Evolutionary conservation across 2,329 filamentous ascomycete species (phyloP).

Genomic region (Tolypocladium cylindrosporum): DNA sequence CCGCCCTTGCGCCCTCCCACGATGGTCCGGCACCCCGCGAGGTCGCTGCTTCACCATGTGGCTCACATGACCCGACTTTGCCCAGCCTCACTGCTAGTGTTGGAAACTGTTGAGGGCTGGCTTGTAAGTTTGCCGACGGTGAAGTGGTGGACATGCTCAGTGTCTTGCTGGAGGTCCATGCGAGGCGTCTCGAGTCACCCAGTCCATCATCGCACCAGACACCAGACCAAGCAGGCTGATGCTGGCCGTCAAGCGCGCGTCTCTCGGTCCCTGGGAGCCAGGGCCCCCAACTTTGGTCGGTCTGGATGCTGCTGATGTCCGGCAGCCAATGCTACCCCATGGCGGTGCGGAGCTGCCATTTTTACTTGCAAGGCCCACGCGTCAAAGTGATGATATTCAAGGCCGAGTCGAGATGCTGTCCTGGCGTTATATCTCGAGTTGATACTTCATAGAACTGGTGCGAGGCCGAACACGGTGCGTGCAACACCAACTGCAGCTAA

Average conservation of each 20-base stretch:
- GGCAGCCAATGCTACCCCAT: background rate
- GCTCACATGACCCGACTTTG: background rate
- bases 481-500: rapidly evolving
- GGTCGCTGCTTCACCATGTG: background rate
- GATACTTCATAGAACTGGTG: background rate
- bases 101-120: background rate
- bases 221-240: background rate
- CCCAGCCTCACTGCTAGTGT: background rate
- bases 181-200: background rate
- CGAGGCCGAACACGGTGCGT: background rate
- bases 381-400: background rate
- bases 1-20: background rate
- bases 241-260: background rate
- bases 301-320: background rate
- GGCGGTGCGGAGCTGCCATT: background rate
- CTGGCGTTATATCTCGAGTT: background rate
- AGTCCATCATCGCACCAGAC: background rate
- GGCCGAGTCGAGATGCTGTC: background rate
- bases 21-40: background rate
- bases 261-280: background rate
- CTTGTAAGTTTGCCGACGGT: background rate
- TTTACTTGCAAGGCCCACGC: background rate
- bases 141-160: background rate
- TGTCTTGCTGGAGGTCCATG: background rate
- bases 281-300: background rate